Base-by-base conservation (phyloP, 1,284 basidiomycete species). In the Ustilago esculenta region DNA sequence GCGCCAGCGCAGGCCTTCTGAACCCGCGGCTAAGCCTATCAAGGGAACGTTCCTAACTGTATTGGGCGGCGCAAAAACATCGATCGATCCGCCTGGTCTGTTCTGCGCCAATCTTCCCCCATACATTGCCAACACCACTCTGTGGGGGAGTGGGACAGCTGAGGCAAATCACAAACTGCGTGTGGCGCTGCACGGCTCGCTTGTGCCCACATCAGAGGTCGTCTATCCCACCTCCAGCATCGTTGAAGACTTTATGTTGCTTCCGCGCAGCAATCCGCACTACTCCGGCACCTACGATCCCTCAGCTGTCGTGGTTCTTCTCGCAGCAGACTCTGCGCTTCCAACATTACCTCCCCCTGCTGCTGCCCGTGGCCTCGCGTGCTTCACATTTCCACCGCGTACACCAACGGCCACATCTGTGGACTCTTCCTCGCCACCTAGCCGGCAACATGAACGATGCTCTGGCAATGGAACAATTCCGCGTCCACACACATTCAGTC, bases 221-320 rank as follows among this genome's bases (percentile, higher is more conserved):
- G 86, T 87, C 50, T 92, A 92, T 72, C 83, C 85, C 7, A 70
- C 76, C 5, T 41, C 55, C 2, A 55, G 65, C 33, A 36, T 56
- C 10, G 75, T 78, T 17, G 76, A 94, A 74, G 92, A 95, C 76
- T 93, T 91, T 77, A 80, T 91, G 11, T 85, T 94, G 18, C 80
- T 92, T 15, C 90, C 93, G 0, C 85, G 86, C 43, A 83, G 85
- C 24, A 90, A 82, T 59, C 92, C 92, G 1, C 90, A 92, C 81
- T 90, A 89, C 77, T 83, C 85, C 36, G 87, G 89, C 10, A 83
- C 85, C 10, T 88, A 86, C 79, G 91, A 94, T 79, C 89, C 92
- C 0, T 84, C 86, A 39, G 85, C 88, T 2, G 88, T 95, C 35
- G 74, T 87, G 56, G 80, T 86, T 52, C 83, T 80, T 10, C 54